Conservation (phyloP, 352 stramenopile species). For the Phytophthora citricola region DNA sequence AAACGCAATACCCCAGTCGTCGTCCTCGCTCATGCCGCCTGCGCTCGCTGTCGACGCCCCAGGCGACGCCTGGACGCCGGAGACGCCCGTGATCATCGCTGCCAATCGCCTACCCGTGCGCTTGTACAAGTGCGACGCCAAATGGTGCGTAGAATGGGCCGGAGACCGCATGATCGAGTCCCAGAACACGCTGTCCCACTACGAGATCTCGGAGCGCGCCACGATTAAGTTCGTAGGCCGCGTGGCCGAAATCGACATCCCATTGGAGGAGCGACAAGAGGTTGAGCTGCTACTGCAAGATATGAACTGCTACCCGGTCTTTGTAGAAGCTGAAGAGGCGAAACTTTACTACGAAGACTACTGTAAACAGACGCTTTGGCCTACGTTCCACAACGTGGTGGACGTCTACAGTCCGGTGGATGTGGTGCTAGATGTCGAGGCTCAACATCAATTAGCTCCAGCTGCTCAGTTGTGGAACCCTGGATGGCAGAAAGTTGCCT, state of each 20-base stretch:
- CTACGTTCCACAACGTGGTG: slow-evolving; percentile 97
- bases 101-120: slow-evolving; percentile 73
- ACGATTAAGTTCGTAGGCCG: slow-evolving; percentile 82
- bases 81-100: slow-evolving; percentile 76
- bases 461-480: slow-evolving; percentile 68
- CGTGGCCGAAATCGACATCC: slow-evolving; percentile 60
- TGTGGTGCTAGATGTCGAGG: slow-evolving; percentile 54
- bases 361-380: slow-evolving; percentile 98
- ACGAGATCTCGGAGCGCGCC: slow-evolving; percentile 68
- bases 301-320: slow-evolving; percentile 77
- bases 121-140: slow-evolving; percentile 32
- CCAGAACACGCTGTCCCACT: slow-evolving; percentile 77
- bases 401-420: slow-evolving; percentile 88
- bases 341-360: slow-evolving; percentile 92
- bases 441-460: slow-evolving; percentile 28
- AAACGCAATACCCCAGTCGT: slow-evolving; percentile 5
- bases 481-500: slow-evolving; percentile 74
- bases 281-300: slow-evolving; percentile 55
- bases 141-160: slow-evolving; percentile 73
- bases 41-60: background rate
- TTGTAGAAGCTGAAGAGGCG: slow-evolving; percentile 57
- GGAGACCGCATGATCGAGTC: slow-evolving; percentile 80
- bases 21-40: slow-evolving; percentile 10
- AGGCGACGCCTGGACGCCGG: slow-evolving; percentile 54
- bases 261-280: slow-evolving; percentile 54